Base-by-base conservation (phyloP, 148 eudicot species). In the Camellia sinensis region DNA sequence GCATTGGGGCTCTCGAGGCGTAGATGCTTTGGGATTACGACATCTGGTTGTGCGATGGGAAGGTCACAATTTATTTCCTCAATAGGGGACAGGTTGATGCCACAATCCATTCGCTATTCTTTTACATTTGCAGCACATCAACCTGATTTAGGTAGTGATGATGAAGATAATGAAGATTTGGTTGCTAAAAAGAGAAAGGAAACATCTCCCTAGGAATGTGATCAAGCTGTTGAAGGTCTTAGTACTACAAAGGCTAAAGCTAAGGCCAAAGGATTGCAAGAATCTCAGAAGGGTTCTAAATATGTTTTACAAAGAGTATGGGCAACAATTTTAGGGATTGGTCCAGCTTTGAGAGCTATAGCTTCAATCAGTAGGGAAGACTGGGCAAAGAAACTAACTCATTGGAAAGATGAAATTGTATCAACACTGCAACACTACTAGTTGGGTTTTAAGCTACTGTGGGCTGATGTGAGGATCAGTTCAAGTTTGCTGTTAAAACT, bases 131-230 rank as follows among this genome's bases (percentile, higher is more conserved):
- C 87, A n/a, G 87, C 87, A 67, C 85, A 86, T 53, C 85, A 90
- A 83, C 94, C 91, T 66, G 82, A 89, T 67, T 80, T 83, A 60
- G 90, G 87, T 18, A 80, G 82, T 62, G 88, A 89, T 74, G 83
- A 92, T 57, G 94, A 90, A 65, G 86, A 85, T 66, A 86, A 86
- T 46, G 83, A 89, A 54, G 83, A 86, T 81, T 73, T 81, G 19
- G 82, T 29, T 29, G 37, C 37, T 29, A 29, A 29, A 29, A 29
- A 29, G 37, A 29, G 37, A 29, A 29, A 29, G 85, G 91, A 93
- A 82, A 87, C 95, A 40, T 93, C 98, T 62, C 92, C 98, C 1
- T 92, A 92, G 84, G 98, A 93, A 82, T 93, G 98, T 89, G 95
- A 93, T 84, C 86, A 92, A 86, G 98, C 95, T 74, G 98, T 93